Evolutionary conservation across 2,329 filamentous ascomycete species (phyloP), one percentile per base, ranked within the genome.

Genomic region (Penicillium occitanis): DNA sequence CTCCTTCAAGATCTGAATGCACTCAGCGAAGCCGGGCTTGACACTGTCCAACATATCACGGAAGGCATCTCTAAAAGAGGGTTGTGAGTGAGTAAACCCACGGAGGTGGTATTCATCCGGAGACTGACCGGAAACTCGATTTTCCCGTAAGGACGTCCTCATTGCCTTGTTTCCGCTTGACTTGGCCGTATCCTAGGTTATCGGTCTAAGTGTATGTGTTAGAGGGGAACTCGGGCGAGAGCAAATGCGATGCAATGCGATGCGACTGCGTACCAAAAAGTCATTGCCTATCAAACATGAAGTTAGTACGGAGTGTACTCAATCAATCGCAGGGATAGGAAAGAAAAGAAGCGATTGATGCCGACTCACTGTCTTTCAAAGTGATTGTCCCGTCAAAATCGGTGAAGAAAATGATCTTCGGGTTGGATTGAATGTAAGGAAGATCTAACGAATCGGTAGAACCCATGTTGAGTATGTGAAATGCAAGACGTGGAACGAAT

Each of bases 331-430:
- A 5, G 13, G 6, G 25, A 19, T 14, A 7, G n/a, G 10, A 37
- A 22, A 37, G 10, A 1, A 14, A 2, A 25, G 33, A 57, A 22
- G 30, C 33, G 40, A 57, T 57, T 37, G 35, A 35, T 28, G 14
- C 13, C 25, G 28, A 81, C 84, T 75, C 74, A 86, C 86, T 88
- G 78, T 90, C 88, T 74, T 87, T 82, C 66, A 88, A 85, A 59
- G 94, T 97, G 77, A 97, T 94, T 63, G 93, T 98, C 74, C 95
- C 95, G 80, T 99, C 95, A 77, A 98, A 98, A 82, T 99, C 95
- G 72, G 93, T 97, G 84, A 98, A 98, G 86, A 99, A 97, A 83
- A 99, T 93, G 83, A 92, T 91, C 81, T 92, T 91, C 61, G 93
- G 93, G 77, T 90, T 88, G 66, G 76, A 79, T 67, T 78, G 74